Evolutionary conservation across 352 stramenopile genomes (phyloP).

Genomic region (Globisporangium cystogenes): DNA sequence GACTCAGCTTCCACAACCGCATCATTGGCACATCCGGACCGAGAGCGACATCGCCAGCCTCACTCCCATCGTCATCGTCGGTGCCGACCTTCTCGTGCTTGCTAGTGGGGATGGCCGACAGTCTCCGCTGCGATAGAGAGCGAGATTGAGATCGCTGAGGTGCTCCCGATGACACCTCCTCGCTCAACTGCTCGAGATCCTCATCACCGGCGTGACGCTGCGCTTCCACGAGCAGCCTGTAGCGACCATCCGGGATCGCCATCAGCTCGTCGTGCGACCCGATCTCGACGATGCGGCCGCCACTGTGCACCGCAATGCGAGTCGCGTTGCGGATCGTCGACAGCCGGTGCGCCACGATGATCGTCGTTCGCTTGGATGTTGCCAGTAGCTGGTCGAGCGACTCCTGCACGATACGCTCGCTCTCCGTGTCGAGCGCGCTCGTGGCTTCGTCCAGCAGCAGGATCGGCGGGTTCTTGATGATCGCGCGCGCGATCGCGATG

Average conservation of each 20-base stretch:
- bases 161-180: neutral
- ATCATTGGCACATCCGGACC: constrained; percentile 4
- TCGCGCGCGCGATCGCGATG: constrained; percentile 11
- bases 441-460: constrained; percentile 37
- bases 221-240: constrained; percentile 27
- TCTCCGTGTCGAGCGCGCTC: constrained; percentile 49
- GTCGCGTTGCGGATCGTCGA: constrained; percentile 93
- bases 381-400: constrained; percentile 42
- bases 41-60: neutral
- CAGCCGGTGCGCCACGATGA: constrained; percentile 93
- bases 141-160: neutral
- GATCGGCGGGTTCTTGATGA: constrained; percentile 88
- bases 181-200: neutral
- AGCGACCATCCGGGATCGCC: constrained; percentile 27
- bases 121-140: neutral
- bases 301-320: constrained; percentile 92
- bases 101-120: neutral
- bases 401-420: constrained; percentile 50
- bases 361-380: constrained; percentile 34
- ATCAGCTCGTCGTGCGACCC: constrained; percentile 92
- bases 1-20: constrained; percentile 41
- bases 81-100: neutral
- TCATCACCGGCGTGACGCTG: neutral
- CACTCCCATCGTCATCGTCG: constrained; percentile 1
- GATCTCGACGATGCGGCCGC: constrained; percentile 87